Conservation (phyloP, 208 protist species). For the Novymonas esmeraldas region DNA sequence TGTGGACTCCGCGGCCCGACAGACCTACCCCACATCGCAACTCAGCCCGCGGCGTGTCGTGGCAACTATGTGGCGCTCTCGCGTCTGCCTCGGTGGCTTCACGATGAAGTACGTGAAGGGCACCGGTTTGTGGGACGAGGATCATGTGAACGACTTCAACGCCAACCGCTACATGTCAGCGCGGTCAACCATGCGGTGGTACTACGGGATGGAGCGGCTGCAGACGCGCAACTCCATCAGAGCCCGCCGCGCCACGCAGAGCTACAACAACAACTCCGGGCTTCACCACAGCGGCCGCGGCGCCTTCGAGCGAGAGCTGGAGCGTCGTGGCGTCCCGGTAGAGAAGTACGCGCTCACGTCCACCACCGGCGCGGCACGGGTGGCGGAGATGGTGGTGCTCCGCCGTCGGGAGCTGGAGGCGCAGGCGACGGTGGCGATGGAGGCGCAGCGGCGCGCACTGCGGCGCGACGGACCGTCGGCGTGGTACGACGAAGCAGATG, state of each 20-base stretch:
- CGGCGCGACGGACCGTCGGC: slow-evolving; percentile 49
- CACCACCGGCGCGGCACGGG: slow-evolving; percentile 76
- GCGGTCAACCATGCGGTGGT: slow-evolving; percentile 84
- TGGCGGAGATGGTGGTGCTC: slow-evolving; percentile 87
- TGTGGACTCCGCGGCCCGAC: no score
- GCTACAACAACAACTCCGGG: slow-evolving; percentile 86
- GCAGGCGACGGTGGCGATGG: slow-evolving; percentile 51
- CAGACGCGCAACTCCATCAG: slow-evolving; percentile 74
- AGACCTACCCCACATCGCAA: no score
- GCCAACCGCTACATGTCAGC: slow-evolving; percentile 77
- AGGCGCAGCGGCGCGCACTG: slow-evolving; percentile 33
- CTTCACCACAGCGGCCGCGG: slow-evolving; percentile 86
- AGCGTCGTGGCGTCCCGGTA: slow-evolving; percentile 72
- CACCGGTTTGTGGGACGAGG: slow-evolving; percentile 89
- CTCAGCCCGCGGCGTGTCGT: no score
- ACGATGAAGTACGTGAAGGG: slow-evolving; percentile 89
- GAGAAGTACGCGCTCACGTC: slow-evolving; percentile 90
- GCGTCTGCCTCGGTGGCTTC: slow-evolving; percentile 53
- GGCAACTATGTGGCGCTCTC: slow-evolving; percentile 44
- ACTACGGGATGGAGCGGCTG: slow-evolving; percentile 82
- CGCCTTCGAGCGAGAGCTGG: slow-evolving; percentile 87
- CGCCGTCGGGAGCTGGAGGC: slow-evolving; percentile 79
- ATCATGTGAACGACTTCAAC: slow-evolving; percentile 91
- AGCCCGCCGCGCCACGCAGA: slow-evolving; percentile 67
- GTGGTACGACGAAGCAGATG: slow-evolving; percentile 85